phyloP scores from a whole-genome alignment of 495 filamentous ascomycete species.

The Clohesyomyces aquaticus region DNA sequence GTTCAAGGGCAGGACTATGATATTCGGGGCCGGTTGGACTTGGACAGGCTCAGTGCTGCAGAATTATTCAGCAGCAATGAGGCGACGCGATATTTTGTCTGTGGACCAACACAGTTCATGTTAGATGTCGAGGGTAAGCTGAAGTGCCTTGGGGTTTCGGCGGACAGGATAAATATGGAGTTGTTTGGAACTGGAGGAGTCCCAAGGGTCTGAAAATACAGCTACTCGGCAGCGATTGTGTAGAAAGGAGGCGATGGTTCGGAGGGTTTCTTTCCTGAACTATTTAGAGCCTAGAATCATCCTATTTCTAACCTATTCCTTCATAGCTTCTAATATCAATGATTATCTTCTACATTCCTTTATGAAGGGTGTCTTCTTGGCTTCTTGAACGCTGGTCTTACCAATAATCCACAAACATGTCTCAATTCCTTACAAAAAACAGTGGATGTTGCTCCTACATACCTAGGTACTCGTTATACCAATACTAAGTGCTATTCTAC shows the following conservation, averaged over 20 bases:
- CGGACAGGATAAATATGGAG: constrained; percentile 65
- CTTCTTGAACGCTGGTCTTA: no score
- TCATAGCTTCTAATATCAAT: no score
- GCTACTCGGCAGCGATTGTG: background rate
- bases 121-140: constrained; percentile 55
- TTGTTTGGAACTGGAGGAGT: constrained; percentile 64
- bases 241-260: background rate
- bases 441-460: no score
- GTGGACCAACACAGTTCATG: constrained; percentile 72
- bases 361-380: no score
- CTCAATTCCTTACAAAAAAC: no score
- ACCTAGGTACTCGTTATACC: no score
- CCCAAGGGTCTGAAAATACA: constrained; percentile 21
- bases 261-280: background rate
- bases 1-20: constrained; percentile 61
- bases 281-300: no score
- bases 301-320: no score
- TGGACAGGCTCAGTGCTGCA: constrained; percentile 55
- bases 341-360: no score
- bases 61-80: constrained; percentile 59
- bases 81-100: constrained; percentile 67
- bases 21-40: constrained; percentile 58
- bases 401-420: no score
- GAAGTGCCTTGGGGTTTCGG: constrained; percentile 55
- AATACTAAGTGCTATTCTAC: no score